Base-by-base conservation (phyloP, 768 basidiomycete species). In the Trametes elegans region DNA sequence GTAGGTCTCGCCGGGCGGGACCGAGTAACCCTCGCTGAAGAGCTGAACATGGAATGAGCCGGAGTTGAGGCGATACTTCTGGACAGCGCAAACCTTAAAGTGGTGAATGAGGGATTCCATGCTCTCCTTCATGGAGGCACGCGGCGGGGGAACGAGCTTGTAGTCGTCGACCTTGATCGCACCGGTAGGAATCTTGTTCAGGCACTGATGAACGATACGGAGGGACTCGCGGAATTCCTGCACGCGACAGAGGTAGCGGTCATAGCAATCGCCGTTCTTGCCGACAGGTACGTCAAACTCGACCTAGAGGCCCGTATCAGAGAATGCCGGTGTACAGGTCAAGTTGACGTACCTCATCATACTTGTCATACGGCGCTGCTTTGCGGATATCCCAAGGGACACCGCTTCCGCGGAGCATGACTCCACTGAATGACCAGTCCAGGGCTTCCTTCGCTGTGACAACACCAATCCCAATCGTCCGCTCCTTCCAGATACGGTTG, bases 21-120 rank as follows among this genome's bases (percentile, higher is more conserved):
- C 96, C 23, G 91, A 90, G 75, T 91, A 98, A 11, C 96, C 96
- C 72, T 98, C 96, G 49, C 89, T 91, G 77, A 93, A 98, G 64
- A 97, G 81, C 91, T 93, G 67, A 38, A 52, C 23, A 49, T 10
- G 21, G 10, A 14, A 23, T 57, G 42, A 64, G 53, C 34, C n/a
- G 27, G 9, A 9, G 21, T 5, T 16, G 26, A 10, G 21, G 32
- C n/a, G n/a, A n/a, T n/a, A n/a, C n/a, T n/a, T 26, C n/a, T 1
- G 32, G 7, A 7, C 2, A 18, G 44, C 26, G 36, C 61, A 16
- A 57, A 82, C 91, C 79, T 99, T 99, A 79, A 99, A 98, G 76
- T 98, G 96, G 70, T 99, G 96, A 63, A 99, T 98, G 53, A 98
- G 80, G 6, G 88, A 84, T 73, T 98, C 95, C 94, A 98, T 98